Base-by-base conservation (phyloP, 2,329 filamentous ascomycete genomes). In the Trichoderma koningiopsis region DNA sequence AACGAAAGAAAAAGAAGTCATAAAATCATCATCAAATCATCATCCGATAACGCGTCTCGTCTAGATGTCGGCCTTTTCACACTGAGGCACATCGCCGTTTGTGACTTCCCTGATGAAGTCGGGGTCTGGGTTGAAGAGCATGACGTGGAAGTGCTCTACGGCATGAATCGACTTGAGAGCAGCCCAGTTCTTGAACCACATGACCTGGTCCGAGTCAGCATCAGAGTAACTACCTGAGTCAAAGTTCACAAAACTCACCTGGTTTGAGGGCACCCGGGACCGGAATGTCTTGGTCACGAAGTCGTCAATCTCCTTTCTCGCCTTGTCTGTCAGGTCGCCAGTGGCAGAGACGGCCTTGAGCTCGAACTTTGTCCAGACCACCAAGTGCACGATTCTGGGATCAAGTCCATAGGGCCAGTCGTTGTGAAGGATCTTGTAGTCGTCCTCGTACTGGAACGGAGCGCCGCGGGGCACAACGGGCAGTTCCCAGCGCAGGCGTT, bases 391-490 rank as follows among this genome's bases (percentile, higher is more conserved):
- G 72, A 97, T 94, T 63, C 87, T 85, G 58, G 83, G 77, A 74
- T 96, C 93, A 65, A 97, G 84, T 0, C 93, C 94, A 76, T 97
- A 98, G 0, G 95, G 95, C 92, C 94, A 97, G 84, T 98, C 94
- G 77, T 98, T 98, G 80, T 87, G 88, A 52, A 97, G 79, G 59
- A 97, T 89, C 78, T 89, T 93, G 74, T 90, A 81, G 75, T 96
- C 91, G 11, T 83, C 82, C 0, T 79, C 79, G 66, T 73, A 75
- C 71, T 81, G 79, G 71, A 88, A 85, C 0, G 83, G 83, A 29
- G 65, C 71, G 22, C 75, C 76, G 4, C 74, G 72, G 10, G 80
- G 68, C 49, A 68, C 65, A 19, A 85, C 74, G 0, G 83, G 84
- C n/a, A 72, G 69, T 2, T 80, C 77, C 95, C 95, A 97, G 19